Evolutionary conservation across 1,284 basidiomycete genomes (phyloP), one percentile per base, ranked within the genome.

Genomic region (Fomitopsis betulina): DNA sequence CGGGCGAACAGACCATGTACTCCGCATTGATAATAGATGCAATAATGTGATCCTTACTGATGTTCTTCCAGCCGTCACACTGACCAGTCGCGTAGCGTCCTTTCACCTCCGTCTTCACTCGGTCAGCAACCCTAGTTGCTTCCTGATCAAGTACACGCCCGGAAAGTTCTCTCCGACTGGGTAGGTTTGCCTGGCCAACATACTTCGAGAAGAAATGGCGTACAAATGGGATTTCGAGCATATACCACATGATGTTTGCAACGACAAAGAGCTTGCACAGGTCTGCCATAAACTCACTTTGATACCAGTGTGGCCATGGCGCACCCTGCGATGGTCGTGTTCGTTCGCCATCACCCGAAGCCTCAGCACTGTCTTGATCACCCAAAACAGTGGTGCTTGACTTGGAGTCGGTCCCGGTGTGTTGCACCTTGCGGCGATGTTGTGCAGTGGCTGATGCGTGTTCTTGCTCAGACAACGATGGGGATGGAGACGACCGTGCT

Each of bases 31-130:
- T 23, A 2, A 38, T 23, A 19, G 12, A 57, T 9, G 57, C 55
- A 17, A 63, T 40, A n/a, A 64, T 13, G n/a, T 60, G 58, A 21
- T 58, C 60, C 58, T 70, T 71, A 3, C 67, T 59, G 21, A 69
- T 62, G 58, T 71, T 70, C 57, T 73, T 74, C 70, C 70, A 74
- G 0, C 72, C 70, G 61, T 75, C 72, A 60, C 67, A 70, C 55
- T 71, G 69, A 1, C 69, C 67, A 12, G 67, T 70, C 8, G 42
- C 42, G 12, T 12, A 25, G 23, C 21, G 42, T 9, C 42, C 42
- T 10, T 45, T 45, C 2, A 45, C 42, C 23, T 45, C 21, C 13
- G 3, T 9, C 23, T 50, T 52, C 32, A 65, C 56, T 5, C 43
- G 6, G 8, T 53, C 53, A 15, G 64, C 59, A 5, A 66, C 70